These are phyloP conservation scores for Sporothrix sp. DNA, from an alignment of 2,329 filamentous ascomycete genomes.

Conservation along the genomic window DNA sequence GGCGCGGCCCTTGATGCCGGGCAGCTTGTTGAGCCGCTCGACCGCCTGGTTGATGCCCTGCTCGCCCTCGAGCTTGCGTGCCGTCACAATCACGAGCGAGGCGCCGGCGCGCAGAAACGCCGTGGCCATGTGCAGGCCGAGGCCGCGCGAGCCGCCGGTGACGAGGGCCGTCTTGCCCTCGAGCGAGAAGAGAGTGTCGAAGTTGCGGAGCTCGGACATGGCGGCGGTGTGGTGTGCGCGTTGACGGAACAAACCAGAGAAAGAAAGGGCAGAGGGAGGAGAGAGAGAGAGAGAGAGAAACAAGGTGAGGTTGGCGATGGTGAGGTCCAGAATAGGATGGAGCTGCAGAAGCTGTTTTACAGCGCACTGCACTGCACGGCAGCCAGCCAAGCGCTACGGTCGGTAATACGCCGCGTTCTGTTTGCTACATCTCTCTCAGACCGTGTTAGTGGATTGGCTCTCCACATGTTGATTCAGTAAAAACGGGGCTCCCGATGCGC, in stretches of 20 bases:
- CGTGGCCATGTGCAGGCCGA: conserved; percentile 55
- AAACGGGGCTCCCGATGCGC: neutral
- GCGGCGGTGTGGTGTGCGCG: neutral
- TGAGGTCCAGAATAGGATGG: neutral
- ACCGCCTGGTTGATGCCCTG: conserved; percentile 55
- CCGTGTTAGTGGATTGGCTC: conserved; percentile 4
- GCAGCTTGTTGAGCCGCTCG: conserved; percentile 53
- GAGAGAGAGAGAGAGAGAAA: neutral
- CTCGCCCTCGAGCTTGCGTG: conserved; percentile 55
- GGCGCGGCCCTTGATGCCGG: conserved; percentile 46
- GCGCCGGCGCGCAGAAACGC: conserved; percentile 61
- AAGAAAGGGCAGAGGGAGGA: neutral
- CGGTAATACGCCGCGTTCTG: no score
- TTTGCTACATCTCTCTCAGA: no score
- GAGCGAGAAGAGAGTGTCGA: conserved; percentile 22
- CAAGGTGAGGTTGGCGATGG: neutral
- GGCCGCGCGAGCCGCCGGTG: conserved; percentile 38
- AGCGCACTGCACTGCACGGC: no score
- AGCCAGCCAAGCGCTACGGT: no score
- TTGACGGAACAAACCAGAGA: neutral
- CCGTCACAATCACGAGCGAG: conserved; percentile 63
- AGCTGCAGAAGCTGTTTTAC: neutral
- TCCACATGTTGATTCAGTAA: conserved; percentile 8
- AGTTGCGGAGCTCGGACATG: conserved; percentile 25
- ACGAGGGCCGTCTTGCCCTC: conserved; percentile 22